Evolutionary conservation across 345 rosid species (phyloP), one percentile per base, ranked within the genome.

Genomic region (Aquilaria yunnanensis): DNA sequence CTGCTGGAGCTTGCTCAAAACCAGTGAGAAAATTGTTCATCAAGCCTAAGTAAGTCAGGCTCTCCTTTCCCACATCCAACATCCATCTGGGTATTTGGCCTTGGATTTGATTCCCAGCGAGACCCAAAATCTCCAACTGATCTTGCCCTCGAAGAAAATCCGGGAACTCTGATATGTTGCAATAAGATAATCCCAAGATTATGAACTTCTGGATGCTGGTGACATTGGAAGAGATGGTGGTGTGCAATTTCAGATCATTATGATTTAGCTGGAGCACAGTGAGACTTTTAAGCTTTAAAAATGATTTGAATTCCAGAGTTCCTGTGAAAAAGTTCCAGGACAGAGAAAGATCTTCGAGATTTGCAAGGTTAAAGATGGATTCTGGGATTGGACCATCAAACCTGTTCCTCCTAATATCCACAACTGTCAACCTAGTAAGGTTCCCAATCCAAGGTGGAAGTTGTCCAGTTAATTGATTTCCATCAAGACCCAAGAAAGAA

Each of bases 41-140:
- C 37, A 67, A 43, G 33, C 33, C 23, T 23, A 60, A 6, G 34
- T 1, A 14, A 0, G 2, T 0, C 31, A 53, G 47, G 11, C 59
- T 60, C 16, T 67, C 49, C 12, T 6, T 49, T 1, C 61, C 45
- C 30, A 54, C 9, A 1, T 32, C 33, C 23, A 37, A 31, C 46
- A 67, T 16, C 71, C 71, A 60, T 10, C 54, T 32, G 5, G 65
- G 66, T n/a, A 60, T 48, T n/a, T 45, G 12, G 1, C 65, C 71
- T 8, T 60, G 34, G 8, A 67, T 67, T 11, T 47, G 54, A 47
- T 67, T 67, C 7, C 14, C 3, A n/a, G 60, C 2, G 3, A 67
- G 65, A 0, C 6, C 56, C 37, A 67, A 47, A 3, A 6, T 12
- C 16, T 11, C 34, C 31, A 67, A 50, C 7, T 46, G 7, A 32